A percentile compares a stretch with the other conserved stretches of the same genome.
phyloP scores from a whole-genome alignment of 1,284 basidiomycete species.

The Vanrija humicola region DNA sequence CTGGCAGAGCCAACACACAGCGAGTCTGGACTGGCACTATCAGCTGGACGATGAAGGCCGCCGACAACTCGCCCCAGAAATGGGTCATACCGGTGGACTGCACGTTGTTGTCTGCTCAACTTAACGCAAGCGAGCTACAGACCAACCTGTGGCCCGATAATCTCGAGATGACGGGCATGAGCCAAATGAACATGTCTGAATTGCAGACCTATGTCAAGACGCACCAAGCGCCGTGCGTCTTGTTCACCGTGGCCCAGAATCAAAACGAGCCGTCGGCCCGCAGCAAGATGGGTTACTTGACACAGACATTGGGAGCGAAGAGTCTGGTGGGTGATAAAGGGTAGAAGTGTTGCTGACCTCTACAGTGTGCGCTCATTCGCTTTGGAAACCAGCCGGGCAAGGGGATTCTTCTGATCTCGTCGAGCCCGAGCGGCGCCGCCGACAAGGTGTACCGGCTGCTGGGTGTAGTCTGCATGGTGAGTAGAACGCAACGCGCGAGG shows the following conservation, averaged over 20 bases:
- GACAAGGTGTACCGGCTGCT: conserved; percentile 15
- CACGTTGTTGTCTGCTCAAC: conserved; percentile 4
- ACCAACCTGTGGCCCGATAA: conserved; percentile 15
- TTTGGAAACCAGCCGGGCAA: conserved; percentile 18
- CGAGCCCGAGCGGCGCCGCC: conserved; percentile 1
- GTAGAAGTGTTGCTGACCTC: not conserved
- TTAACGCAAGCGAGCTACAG: conserved; percentile 8
- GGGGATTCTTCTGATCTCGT: conserved; percentile 21
- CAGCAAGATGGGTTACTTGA: conserved; percentile 15
- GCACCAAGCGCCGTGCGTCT: conserved; percentile 17
- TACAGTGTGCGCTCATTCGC: conserved; percentile 14
- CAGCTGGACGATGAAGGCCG: conserved; percentile 13
- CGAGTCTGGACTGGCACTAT: conserved; percentile 14
- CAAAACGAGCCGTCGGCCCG: conserved; percentile 4
- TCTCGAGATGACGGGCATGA: conserved; percentile 16
- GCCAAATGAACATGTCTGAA: conserved; percentile 15
- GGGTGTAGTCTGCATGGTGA: conserved; percentile 23
- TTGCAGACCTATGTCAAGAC: conserved; percentile 17
- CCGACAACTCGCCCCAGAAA: conserved; percentile 9
- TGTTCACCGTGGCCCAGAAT: conserved; percentile 8
- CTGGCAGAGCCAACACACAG: not conserved
- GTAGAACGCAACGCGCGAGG: not conserved
- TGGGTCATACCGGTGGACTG: conserved; percentile 18
- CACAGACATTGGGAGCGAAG: conserved; percentile 13
- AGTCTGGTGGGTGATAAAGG: conserved; percentile 3